phyloP scores from a whole-genome alignment of 208 protist species.

The Acanthamoeba triangularis region DNA sequence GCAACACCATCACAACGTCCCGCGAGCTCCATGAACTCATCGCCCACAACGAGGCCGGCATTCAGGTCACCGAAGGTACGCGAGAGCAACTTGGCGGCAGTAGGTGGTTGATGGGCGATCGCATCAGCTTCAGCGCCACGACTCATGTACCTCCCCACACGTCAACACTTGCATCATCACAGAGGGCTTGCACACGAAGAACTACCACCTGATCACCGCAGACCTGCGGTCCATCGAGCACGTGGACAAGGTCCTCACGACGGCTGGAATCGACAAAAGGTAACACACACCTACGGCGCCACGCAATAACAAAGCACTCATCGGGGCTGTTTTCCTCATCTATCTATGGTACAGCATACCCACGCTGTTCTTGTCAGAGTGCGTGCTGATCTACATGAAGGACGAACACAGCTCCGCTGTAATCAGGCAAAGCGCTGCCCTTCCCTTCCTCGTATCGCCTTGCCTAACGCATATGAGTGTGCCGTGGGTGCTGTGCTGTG shows the following conservation, averaged over 20 bases:
- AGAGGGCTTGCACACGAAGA: conserved; percentile 22
- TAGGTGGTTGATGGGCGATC: too few relatives aligned
- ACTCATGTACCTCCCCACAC: too few relatives aligned
- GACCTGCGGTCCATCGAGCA: conserved; percentile 36
- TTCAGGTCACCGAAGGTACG: not conserved
- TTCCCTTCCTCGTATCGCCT: not conserved
- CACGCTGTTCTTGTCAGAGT: conserved; percentile 77
- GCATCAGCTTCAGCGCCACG: too few relatives aligned
- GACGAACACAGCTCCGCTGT: conserved; percentile 16
- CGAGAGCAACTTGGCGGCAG: too few relatives aligned
- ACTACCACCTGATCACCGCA: conserved; percentile 34
- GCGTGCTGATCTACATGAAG: conserved; percentile 78
- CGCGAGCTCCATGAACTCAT: not conserved
- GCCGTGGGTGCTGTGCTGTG: not conserved
- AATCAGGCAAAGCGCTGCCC: not conserved
- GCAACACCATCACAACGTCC: not conserved
- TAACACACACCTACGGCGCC: too few relatives aligned
- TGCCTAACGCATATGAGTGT: not conserved
- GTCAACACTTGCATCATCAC: too few relatives aligned
- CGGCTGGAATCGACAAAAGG: not conserved
- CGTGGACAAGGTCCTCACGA: conserved; percentile 1
- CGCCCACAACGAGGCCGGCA: not conserved
- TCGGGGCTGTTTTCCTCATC: too few relatives aligned
- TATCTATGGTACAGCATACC: too few relatives aligned
- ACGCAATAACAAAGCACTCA: too few relatives aligned